Evolutionary conservation across 345 rosid species (phyloP), one percentile per base, ranked within the genome.

Genomic region (Toxicodendron radicans): DNA sequence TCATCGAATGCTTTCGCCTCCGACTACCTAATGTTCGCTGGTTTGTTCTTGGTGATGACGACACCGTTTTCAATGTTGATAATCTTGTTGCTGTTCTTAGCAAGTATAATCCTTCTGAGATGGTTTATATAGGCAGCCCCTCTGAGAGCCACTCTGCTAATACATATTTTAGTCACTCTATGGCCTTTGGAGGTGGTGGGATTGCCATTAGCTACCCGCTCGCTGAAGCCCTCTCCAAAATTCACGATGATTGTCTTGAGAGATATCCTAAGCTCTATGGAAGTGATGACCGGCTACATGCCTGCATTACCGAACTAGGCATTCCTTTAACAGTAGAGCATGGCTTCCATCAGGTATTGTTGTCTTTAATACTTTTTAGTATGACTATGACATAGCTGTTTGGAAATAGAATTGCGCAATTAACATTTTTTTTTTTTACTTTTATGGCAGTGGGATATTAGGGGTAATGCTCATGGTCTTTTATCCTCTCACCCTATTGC

Each of bases 181-280:
- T 95, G 99, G 99, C 94, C 2, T 95, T 82, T 68, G 99, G 99
- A n/a, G 99, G 99, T 16, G 97, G 95, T 1, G 99, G 97, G 43
- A 91, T 94, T 23, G 99, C 99, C 58, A 89, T 94, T 12, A 92
- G 95, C 68, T 88, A 88, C 69, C 91, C 97, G 27, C 78, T 94
- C 13, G 97, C 97, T 0, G 80, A 83, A 76, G 93, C 95, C n/a
- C 84, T 94, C 54, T 83, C 89, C 5, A 77, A 77, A 32, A 82
- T 91, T 73, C 91, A 85, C 18, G 97, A 94, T 5, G 90, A 86
- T 14, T 94, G 97, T 48, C 58, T 94, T 20, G 92, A 89, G 70
- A 82, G 97, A 75, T 94, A 94, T 59, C 97, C 93, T 0, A 88
- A 85, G 75, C 84, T 92, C 18, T 91, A 94, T 66, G 98, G 98